Percentiles rank a stretch among this genome's conserved stretches.
Evolutionary conservation across 2,329 filamentous ascomycete species (phyloP).

Genomic region (Hymenoscyphus salicellus): DNA sequence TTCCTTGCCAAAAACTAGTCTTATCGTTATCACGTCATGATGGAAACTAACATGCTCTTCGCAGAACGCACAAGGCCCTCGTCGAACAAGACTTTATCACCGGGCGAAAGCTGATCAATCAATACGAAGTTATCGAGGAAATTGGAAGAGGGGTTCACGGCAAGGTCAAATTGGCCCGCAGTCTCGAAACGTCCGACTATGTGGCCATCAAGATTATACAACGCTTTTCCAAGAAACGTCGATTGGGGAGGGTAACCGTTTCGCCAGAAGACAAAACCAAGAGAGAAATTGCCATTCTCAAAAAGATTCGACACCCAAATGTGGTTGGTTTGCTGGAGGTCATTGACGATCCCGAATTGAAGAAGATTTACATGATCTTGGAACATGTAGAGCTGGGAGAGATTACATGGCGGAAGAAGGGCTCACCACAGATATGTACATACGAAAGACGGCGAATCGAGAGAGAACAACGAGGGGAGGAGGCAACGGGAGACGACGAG

Average conservation of each 20-base stretch:
- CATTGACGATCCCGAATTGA: constrained; percentile 91
- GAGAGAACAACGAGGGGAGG: constrained; percentile 61
- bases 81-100: constrained; percentile 86
- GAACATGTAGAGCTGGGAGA: constrained; percentile 94
- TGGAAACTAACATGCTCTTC: constrained; percentile 23
- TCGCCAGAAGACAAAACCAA: constrained; percentile 78
- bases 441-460: constrained; percentile 81
- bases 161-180: constrained; percentile 92
- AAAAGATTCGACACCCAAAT: constrained; percentile 97
- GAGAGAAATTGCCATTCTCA: constrained; percentile 94
- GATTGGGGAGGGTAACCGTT: constrained; percentile 77
- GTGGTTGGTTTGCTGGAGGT: constrained; percentile 94
- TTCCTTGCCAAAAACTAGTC: not conserved
- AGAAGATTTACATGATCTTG: constrained; percentile 97
- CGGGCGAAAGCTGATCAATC: constrained; percentile 93
- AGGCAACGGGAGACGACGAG: constrained; percentile 52
- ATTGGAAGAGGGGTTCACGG: constrained; percentile 94
- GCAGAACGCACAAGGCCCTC: constrained; percentile 80
- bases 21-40: constrained; percentile 8
- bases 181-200: constrained; percentile 69
- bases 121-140: constrained; percentile 96
- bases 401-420: constrained; percentile 89
- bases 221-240: constrained; percentile 86
- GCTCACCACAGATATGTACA: constrained; percentile 74
- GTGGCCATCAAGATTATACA: constrained; percentile 99